Evolutionary conservation across 257 asterid species (phyloP).

Genomic region (Jacaranda copaia): DNA sequence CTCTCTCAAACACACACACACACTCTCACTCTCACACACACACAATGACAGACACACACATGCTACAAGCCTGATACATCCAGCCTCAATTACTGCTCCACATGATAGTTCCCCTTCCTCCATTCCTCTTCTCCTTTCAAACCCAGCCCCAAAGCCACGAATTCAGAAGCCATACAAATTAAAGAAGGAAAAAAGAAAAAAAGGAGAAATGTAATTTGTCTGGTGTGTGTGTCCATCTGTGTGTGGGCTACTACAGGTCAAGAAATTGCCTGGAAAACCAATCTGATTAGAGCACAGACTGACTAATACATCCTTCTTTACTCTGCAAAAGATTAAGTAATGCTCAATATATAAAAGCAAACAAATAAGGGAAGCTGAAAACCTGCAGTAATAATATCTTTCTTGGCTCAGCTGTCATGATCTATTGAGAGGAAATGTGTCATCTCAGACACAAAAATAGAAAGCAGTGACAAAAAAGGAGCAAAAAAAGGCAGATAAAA

Average conservation of each 20-base stretch:
- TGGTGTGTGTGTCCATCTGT: no score
- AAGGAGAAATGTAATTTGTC: no score
- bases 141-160: constrained; percentile 36
- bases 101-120: constrained; percentile 24
- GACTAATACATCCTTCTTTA: neutral
- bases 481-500: constrained; percentile 29
- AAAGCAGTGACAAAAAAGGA: constrained; percentile 40
- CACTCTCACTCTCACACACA: neutral
- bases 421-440: constrained; percentile 39
- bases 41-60: neutral
- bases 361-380: constrained; percentile 32
- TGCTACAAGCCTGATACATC: neutral
- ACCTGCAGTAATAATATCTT: constrained; percentile 35
- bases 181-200: no score
- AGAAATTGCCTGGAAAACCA: no score
- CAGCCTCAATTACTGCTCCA: constrained; percentile 7
- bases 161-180: constrained; percentile 10
- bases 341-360: constrained; percentile 33
- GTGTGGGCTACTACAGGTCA: no score
- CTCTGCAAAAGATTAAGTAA: constrained; percentile 18
- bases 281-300: neutral
- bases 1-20: no score
- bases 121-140: constrained; percentile 34
- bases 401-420: constrained; percentile 57
- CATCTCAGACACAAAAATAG: constrained; percentile 35